These are phyloP conservation scores for Panellus pusillus DNA, from an alignment of 768 basidiomycete genomes.

Conservation along the genomic window DNA sequence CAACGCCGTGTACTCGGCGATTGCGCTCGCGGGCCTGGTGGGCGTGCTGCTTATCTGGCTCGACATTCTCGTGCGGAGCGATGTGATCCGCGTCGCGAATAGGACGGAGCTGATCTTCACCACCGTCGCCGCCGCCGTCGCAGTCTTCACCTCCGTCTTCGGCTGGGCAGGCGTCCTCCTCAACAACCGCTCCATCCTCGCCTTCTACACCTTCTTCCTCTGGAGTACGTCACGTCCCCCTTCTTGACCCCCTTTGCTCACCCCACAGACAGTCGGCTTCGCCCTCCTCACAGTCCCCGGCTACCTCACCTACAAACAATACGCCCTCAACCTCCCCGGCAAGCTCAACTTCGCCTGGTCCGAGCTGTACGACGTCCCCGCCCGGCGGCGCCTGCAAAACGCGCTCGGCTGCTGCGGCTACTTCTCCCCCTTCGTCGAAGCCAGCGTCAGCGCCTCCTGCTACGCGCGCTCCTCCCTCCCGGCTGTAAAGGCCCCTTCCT, in stretches of 20 bases:
- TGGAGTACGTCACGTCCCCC: conserved; percentile 40
- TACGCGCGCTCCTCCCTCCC: conserved; percentile 66
- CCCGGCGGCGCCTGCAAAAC: conserved; percentile 68
- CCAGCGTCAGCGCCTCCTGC: conserved; percentile 69
- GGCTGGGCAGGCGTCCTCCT: conserved; percentile 31
- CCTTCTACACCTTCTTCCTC: conserved; percentile 71
- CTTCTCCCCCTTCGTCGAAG: conserved; percentile 78
- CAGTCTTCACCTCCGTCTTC: conserved; percentile 30
- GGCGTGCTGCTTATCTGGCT: conserved; percentile 7
- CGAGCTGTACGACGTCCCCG: conserved; percentile 52
- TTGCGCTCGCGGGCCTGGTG: conserved; percentile 1
- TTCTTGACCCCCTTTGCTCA: no score
- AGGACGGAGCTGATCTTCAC: conserved; percentile 37
- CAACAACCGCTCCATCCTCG: conserved; percentile 56
- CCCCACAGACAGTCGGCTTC: conserved; percentile 44
- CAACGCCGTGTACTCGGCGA: conserved; percentile 6
- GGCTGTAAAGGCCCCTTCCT: conserved; percentile 74
- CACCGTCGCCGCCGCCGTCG: conserved; percentile 34
- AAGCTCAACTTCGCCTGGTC: conserved; percentile 81
- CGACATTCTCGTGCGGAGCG: conserved; percentile 1
- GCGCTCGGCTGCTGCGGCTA: conserved; percentile 79
- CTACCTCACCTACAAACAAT: conserved; percentile 74
- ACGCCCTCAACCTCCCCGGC: conserved; percentile 61
- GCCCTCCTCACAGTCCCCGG: conserved; percentile 73
- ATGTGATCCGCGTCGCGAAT: conserved; percentile 32